phyloP scores from a whole-genome alignment of 2,329 filamentous ascomycete species.

The Ophiostoma fasciatum region DNA sequence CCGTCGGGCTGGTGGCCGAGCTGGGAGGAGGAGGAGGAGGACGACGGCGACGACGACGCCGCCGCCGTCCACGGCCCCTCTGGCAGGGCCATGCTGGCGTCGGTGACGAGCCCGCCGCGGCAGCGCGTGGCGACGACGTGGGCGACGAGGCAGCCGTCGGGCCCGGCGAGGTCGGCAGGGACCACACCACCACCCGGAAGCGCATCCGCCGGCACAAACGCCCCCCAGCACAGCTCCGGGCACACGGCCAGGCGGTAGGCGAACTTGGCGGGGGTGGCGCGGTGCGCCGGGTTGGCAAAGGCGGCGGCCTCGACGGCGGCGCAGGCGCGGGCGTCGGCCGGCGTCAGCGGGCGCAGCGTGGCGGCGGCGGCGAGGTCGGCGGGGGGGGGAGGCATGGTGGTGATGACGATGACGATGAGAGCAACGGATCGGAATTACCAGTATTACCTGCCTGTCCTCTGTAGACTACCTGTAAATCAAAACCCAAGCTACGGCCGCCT shows the following conservation, averaged over 20 bases:
- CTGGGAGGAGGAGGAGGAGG: constrained; percentile 27
- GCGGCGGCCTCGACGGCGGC: constrained; percentile 39
- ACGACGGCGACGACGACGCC: constrained; percentile 19
- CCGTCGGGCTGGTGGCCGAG: constrained; percentile 61
- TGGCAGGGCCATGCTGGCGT: constrained; percentile 63
- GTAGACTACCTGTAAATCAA: too few species aligned
- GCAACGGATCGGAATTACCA: too few species aligned
- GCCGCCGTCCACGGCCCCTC: constrained; percentile 27
- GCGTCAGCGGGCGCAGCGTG: constrained; percentile 57
- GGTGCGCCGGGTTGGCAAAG: constrained; percentile 32
- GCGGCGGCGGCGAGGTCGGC: background rate
- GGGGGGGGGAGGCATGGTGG: too few species aligned
- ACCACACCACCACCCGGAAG: constrained; percentile 40
- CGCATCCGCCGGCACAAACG: constrained; percentile 35
- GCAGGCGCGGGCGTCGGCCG: constrained; percentile 47
- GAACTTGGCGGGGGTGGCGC: constrained; percentile 44
- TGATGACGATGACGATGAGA: too few species aligned
- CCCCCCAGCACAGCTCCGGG: constrained; percentile 61
- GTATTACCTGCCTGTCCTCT: too few species aligned
- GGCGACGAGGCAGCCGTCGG: constrained; percentile 50
- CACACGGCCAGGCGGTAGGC: constrained; percentile 61
- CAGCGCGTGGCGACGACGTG: constrained; percentile 68
- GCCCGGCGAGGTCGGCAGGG: constrained; percentile 39
- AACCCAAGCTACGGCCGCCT: too few species aligned
- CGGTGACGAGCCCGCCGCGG: constrained; percentile 46